Base-by-base conservation (phyloP, 2,329 filamentous ascomycete genomes). In the Bipolaris cookei region DNA sequence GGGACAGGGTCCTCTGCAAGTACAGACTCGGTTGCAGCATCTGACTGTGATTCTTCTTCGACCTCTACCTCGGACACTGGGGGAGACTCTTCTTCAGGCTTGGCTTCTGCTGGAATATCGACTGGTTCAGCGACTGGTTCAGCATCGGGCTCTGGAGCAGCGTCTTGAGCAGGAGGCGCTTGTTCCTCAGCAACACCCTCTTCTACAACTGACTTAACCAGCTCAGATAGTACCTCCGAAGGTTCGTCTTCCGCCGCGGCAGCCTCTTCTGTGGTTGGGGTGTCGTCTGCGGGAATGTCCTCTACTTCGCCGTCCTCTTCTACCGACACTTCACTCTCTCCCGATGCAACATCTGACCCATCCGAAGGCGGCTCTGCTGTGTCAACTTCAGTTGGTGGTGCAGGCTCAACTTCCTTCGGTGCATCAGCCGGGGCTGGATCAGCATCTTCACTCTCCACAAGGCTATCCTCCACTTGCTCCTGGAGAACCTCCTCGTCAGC, bases 31-130 rank as follows among this genome's bases (percentile, higher is more conserved):
- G 23, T 25, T 25, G 23, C 23, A 25, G 48, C 18, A 8, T 56
- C 53, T 38, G 57, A 43, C 14, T 20, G 39, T 43, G 56, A 18
- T n/a, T 56, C 48, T n/a, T 49, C 51, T n/a, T 49, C 51, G n/a
- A 6, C 35, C 6, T 41, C 21, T 28, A 25, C 41, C 32, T 46
- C 48, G 21, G 37, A 8, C 16, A 30, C 20, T 43, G 32, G 20
- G 6, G 38, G 20, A 32, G 45, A 13, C 28, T 55, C 50, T 25
- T 54, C 53, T 41, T 45, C 57, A 13, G 39, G 18, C 32, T 51
- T 25, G 1, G 43, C 37, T 50, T 50, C 30, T 43, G 54, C 37
- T 13, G 38, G 37, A 35, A 5, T 28, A 3, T 38, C 30, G 20
- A 39, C 49, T 7, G 49, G 30, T 8, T 42, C 48, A 23, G 39